Percentiles rank a stretch among this genome's conserved stretches.
Evolutionary conservation across 768 basidiomycete genomes (phyloP).

Genomic region (Tephrocybe sp.): DNA sequence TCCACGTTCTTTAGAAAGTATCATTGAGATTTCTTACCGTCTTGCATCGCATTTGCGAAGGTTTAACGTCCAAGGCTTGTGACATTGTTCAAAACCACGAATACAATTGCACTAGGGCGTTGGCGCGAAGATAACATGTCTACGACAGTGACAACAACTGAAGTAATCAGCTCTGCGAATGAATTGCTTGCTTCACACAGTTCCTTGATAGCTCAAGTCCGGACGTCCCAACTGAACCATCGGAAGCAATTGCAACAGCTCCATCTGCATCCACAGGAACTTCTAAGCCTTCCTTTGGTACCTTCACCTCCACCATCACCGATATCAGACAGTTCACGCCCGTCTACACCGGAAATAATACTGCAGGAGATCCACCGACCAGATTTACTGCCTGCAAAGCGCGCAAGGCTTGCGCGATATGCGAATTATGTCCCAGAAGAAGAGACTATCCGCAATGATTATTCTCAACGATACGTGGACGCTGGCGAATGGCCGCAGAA

Average conservation of each 20-base stretch:
- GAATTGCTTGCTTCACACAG: constrained; percentile 60
- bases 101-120: not conserved
- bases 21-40: too few relatives aligned
- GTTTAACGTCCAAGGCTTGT: not conserved
- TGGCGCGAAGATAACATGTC: constrained; percentile 3
- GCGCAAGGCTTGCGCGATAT: constrained; percentile 67
- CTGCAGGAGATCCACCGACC: constrained; percentile 32
- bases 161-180: constrained; percentile 61
- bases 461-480: constrained; percentile 86
- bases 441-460: constrained; percentile 96
- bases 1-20: too few relatives aligned
- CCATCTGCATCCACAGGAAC: constrained; percentile 50
- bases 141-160: constrained; percentile 31
- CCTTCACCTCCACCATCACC: constrained; percentile 56
- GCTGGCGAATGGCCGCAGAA: constrained; percentile 94
- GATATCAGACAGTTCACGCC: constrained; percentile 42
- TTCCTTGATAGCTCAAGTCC: constrained; percentile 54
- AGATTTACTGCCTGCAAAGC: constrained; percentile 64
- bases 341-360: constrained; percentile 39
- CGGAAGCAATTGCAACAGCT: constrained; percentile 55
- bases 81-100: not conserved
- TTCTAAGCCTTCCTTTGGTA: constrained; percentile 57
- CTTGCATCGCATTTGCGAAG: not conserved
- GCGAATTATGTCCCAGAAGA: constrained; percentile 88
- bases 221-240: constrained; percentile 52